phyloP scores from a whole-genome alignment of 768 basidiomycete species.

The Hygrophoropsis aurantiaca region DNA sequence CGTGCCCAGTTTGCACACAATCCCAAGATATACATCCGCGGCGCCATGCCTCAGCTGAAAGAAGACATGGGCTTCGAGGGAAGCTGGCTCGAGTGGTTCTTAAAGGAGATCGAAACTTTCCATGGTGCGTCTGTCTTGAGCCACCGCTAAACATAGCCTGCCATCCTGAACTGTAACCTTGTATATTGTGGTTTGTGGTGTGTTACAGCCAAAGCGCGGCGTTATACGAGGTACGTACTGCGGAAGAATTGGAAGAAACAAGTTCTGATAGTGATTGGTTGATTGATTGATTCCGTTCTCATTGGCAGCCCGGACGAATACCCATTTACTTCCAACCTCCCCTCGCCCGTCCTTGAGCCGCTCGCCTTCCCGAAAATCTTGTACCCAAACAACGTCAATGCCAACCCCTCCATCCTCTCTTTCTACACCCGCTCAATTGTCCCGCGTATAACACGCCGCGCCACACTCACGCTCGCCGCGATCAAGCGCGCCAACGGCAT shows the following conservation, averaged over 20 bases:
- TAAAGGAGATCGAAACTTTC: constrained; percentile 92
- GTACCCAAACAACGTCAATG: constrained; percentile 78
- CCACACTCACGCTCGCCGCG: constrained; percentile 65
- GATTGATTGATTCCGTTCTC: background rate
- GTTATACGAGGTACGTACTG: constrained; percentile 80
- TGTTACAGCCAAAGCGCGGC: constrained; percentile 80
- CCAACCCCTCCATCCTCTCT: constrained; percentile 79
- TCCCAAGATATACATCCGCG: constrained; percentile 80
- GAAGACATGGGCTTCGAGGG: constrained; percentile 68
- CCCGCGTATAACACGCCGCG: constrained; percentile 79
- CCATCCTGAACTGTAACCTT: no score
- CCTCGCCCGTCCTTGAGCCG: constrained; percentile 75
- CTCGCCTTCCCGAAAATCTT: constrained; percentile 76
- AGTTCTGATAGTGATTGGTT: background rate
- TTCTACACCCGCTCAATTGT: constrained; percentile 91
- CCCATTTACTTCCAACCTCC: constrained; percentile 85
- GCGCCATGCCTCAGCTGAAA: constrained; percentile 75
- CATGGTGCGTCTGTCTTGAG: constrained; percentile 70
- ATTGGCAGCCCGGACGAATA: constrained; percentile 91
- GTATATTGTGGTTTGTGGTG: constrained; percentile 1
- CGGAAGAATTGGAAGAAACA: background rate
- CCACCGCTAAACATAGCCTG: constrained; percentile 3
- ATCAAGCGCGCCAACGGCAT: constrained; percentile 69
- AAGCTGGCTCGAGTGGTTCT: constrained; percentile 97
- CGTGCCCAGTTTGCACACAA: constrained; percentile 97